Base-by-base conservation (phyloP, 2,329 filamentous ascomycete species). In the Neospermospora avenae region DNA sequence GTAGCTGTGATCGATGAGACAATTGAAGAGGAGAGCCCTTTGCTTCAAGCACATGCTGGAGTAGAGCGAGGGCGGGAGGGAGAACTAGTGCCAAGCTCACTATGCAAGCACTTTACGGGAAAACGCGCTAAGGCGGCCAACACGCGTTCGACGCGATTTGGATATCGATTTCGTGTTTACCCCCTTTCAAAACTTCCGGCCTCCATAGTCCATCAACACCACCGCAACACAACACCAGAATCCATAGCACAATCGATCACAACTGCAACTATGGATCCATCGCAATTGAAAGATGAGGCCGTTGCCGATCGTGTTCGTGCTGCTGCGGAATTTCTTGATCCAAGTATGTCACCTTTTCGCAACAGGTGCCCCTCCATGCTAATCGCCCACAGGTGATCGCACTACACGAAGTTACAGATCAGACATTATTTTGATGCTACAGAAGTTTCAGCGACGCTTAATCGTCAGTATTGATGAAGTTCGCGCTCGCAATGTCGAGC, bases 251-350 rank as follows among this genome's bases (percentile, higher is more conserved):
- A 49, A 16, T 45, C 25, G 37, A 60, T 35, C 48, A 35, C 31
- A 35, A 18, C 42, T n/a, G 45, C 24, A 48, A 64, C 4, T 25
- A 73, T 95, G 89, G 89, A 92, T 68, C 83, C 80, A 62, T 79
- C 85, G 68, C 85, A 89, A 78, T 84, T 96, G 70, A 85, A 88
- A 75, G 93, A 97, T 81, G 90, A 95, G 76, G 91, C 88, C 67
- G 86, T 88, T 69, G 84, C 86, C 69, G 88, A 96, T 78, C 90
- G 92, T 70, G 85, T 96, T 74, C 89, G 91, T 70, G 85, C 89
- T 65, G 92, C 91, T n/a, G 84, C 89, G 70, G 93, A 97, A 74
- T 97, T 98, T 72, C 85, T 98, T 45, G 93, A 97, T 79, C 93
- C 93, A 63, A 87, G 92, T 96, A 83, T 71, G 87, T 75, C 25